These are phyloP conservation scores for Cladosporium cucumerinum DNA, from an alignment of 2,329 filamentous ascomycete genomes.

Conservation along the genomic window DNA sequence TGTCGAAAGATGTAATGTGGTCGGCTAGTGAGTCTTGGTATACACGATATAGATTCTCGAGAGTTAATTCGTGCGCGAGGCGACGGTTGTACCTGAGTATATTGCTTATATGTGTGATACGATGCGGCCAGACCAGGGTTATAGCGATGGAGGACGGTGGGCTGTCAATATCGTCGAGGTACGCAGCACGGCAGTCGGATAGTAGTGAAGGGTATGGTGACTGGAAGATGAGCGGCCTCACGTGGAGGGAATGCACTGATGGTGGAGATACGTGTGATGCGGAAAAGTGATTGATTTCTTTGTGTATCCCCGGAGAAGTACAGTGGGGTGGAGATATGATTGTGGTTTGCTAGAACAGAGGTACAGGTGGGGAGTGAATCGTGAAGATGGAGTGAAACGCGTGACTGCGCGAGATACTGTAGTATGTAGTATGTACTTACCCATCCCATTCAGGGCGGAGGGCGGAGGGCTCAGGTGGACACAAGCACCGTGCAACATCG, in stretches of 20 bases:
- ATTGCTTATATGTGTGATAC: constrained; percentile 12
- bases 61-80: not conserved
- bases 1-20: not conserved
- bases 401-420: constrained; percentile 2
- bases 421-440: not conserved
- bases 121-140: not conserved
- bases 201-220: constrained; percentile 11
- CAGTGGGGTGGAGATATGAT: not conserved
- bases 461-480: constrained; percentile 12
- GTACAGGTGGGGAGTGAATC: constrained; percentile 6
- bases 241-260: not conserved
- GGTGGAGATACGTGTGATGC: not conserved
- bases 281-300: constrained; percentile 6
- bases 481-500: not conserved
- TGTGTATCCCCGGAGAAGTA: not conserved
- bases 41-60: constrained; percentile 2
- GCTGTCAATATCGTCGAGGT: not conserved
- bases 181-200: not conserved
- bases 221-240: not conserved
- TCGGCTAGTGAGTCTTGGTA: constrained; percentile 1
- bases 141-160: not conserved
- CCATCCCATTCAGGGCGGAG: not conserved
- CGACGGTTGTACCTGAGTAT: not conserved
- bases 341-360: constrained; percentile 10
- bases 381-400: constrained; percentile 1